A percentile compares a stretch with the other conserved stretches of the same genome.
These are phyloP conservation scores for Trichoderma virens DNA, from an alignment of 495 filamentous ascomycete species.

Conservation along the genomic window DNA sequence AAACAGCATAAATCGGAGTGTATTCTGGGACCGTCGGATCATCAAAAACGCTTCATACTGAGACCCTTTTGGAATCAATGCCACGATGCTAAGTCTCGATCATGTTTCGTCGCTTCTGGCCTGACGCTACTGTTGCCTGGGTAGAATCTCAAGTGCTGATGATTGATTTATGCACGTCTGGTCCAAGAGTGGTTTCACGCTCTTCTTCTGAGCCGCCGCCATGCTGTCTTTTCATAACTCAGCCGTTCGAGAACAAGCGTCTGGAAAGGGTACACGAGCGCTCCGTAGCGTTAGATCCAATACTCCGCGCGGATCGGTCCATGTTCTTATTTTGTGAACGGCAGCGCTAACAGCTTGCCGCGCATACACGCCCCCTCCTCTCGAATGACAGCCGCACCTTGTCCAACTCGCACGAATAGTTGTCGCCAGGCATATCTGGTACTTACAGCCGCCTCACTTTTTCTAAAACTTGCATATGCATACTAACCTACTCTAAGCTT, in stretches of 20 bases:
- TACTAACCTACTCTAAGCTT: not conserved
- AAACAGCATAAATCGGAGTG: not conserved
- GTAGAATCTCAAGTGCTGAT: not conserved
- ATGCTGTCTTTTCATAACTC: not conserved
- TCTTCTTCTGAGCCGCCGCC: not conserved
- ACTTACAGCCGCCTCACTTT: no score
- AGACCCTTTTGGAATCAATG: not conserved
- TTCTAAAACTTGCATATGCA: not conserved
- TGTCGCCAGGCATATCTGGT: no score
- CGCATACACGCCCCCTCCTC: no score
- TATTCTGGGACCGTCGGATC: not conserved
- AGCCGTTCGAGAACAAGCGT: not conserved
- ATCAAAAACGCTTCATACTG: not conserved
- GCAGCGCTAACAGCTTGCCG: no score
- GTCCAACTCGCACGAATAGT: no score
- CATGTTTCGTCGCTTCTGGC: not conserved
- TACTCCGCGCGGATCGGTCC: not conserved
- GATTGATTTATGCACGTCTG: not conserved
- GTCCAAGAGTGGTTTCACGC: not conserved
- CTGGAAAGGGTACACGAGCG: not conserved
- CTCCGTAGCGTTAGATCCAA: not conserved
- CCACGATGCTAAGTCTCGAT: not conserved
- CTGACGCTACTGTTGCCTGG: not conserved
- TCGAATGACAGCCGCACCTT: no score
- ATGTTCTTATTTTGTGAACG: not conserved